Evolutionary conservation across 768 basidiomycete species (phyloP).

Genomic region (Leccinellum rugosiceps): DNA sequence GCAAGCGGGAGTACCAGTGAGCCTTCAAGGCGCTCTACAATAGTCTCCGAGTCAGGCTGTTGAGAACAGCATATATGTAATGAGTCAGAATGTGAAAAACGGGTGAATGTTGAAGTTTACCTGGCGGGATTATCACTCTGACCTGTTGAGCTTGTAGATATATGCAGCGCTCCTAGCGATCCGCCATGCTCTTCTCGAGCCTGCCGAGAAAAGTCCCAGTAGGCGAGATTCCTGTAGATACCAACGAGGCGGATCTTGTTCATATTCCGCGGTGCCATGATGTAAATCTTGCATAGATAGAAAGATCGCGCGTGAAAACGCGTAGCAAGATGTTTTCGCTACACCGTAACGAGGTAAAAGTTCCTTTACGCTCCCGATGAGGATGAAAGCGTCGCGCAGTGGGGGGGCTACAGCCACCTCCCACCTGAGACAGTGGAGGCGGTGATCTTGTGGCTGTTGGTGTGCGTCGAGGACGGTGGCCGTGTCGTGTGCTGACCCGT

Average conservation of each 20-base stretch:
- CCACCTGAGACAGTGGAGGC: neutral
- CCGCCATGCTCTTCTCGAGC: neutral
- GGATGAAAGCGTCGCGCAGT: neutral
- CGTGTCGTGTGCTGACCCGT: neutral
- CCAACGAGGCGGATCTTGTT: neutral
- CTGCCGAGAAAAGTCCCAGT: neutral
- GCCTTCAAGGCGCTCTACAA: no score
- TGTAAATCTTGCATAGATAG: neutral
- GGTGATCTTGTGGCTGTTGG: neutral
- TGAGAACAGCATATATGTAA: no score
- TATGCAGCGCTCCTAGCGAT: no score
- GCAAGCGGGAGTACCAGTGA: no score
- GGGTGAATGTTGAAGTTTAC: no score
- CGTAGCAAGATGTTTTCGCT: neutral
- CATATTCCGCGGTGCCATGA: neutral
- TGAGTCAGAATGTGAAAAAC: no score
- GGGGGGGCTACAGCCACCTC: neutral
- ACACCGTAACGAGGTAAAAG: neutral
- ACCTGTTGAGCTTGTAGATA: no score
- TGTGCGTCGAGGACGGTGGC: neutral
- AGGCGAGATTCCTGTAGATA: neutral
- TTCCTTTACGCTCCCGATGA: rapidly evolving
- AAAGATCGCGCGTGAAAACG: neutral
- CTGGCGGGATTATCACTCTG: no score
- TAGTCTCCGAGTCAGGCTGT: no score